Percentiles rank a stretch among this genome's conserved stretches.
phyloP scores from a whole-genome alignment of 192 early-diverging fungal genomes.

The Mortierella antarctica region DNA sequence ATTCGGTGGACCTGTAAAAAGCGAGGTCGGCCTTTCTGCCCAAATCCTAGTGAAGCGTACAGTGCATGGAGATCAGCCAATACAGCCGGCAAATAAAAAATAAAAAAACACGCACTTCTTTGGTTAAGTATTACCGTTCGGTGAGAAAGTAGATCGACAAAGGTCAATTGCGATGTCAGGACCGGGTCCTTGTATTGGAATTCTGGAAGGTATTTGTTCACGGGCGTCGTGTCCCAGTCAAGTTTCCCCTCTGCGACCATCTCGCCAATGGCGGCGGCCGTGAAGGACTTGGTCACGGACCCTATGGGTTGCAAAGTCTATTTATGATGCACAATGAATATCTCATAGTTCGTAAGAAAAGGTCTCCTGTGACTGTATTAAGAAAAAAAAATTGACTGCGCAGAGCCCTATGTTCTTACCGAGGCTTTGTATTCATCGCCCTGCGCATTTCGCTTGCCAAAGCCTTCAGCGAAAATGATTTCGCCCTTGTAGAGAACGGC shows the following conservation, averaged over 20 bases:
- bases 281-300: slow-evolving; percentile 15
- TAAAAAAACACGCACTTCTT: no score
- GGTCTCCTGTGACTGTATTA: no score
- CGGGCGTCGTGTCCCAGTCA: slow-evolving; percentile 21
- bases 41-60: neutral
- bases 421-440: neutral
- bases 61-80: neutral
- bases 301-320: neutral
- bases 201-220: slow-evolving; percentile 15
- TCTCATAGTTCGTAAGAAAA: no score
- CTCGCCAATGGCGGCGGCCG: slow-evolving; percentile 7
- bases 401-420: neutral
- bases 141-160: slow-evolving; percentile 15
- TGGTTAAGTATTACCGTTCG: neutral
- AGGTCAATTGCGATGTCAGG: slow-evolving; percentile 3
- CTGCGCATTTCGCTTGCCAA: slow-evolving; percentile 20
- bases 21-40: neutral
- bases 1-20: neutral
- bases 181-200: slow-evolving; percentile 8
- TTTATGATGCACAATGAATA: neutral
- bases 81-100: no score
- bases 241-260: slow-evolving; percentile 20
- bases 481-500: slow-evolving; percentile 15
- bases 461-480: slow-evolving; percentile 15
- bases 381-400: no score